phyloP scores from a whole-genome alignment of 257 asterid genomes.

The Henckelia pumila region DNA sequence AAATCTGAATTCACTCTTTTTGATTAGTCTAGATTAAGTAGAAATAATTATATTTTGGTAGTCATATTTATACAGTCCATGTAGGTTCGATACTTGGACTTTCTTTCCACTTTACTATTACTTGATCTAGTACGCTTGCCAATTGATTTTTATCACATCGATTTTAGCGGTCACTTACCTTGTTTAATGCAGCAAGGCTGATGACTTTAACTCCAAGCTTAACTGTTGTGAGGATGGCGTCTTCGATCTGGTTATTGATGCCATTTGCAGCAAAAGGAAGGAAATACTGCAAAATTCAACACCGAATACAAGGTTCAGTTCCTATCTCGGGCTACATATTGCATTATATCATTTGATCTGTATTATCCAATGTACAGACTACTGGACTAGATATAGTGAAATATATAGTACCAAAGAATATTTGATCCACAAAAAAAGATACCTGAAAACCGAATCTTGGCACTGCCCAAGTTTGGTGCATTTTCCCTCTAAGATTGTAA shows the following conservation, averaged over 20 bases:
- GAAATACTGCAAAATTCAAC: slow-evolving; percentile 71
- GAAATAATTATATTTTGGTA: too few relatives aligned
- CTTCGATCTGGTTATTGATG: slow-evolving; percentile 83
- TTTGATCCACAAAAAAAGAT: neutral
- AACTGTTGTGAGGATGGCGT: slow-evolving; percentile 87
- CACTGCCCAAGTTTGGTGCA: slow-evolving; percentile 78
- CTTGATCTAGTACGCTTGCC: too few relatives aligned
- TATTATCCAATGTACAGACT: neutral
- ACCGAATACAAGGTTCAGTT: neutral
- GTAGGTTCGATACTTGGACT: too few relatives aligned
- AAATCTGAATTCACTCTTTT: too few relatives aligned
- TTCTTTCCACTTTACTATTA: too few relatives aligned
- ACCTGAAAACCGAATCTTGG: slow-evolving; percentile 98
- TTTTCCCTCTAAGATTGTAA: slow-evolving; percentile 69
- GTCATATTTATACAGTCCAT: too few relatives aligned
- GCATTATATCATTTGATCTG: neutral
- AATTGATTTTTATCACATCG: too few relatives aligned
- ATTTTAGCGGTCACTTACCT: too few relatives aligned
- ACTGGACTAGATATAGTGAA: neutral
- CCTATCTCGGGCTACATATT: neutral
- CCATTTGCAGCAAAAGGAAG: slow-evolving; percentile 85
- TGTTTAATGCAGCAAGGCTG: slow-evolving; percentile 92
- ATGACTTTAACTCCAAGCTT: slow-evolving; percentile 85
- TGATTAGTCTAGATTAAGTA: too few relatives aligned
- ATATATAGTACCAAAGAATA: neutral